Base-by-base conservation (phyloP, 75 land plant species). In the Selaginella tamariscina region DNA sequence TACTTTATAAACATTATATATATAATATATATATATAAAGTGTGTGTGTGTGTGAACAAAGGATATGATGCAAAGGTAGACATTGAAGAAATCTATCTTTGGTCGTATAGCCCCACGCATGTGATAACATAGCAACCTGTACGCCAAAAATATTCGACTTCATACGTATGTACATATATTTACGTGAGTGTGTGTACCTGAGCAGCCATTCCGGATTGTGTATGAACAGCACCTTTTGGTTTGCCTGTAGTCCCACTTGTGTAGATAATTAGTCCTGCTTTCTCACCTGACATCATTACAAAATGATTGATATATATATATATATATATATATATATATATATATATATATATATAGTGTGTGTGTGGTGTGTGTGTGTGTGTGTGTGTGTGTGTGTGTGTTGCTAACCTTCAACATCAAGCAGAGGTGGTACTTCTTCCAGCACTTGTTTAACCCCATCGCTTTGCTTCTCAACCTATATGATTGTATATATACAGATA, bases 181-280 rank as follows among this genome's bases (percentile, higher is more conserved):
- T 39, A 15, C 26, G 11, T 65, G 21, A 31, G 31, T 11, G 18
- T 27, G 29, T 22, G 56, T 70, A 95, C 99, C 97, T 95, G 99
- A 59, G 96, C 77, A 59, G 55, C 63, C 2, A 95, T 81, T 70
- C 97, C 73, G 65, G 75, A 69, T 68, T 91, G 99, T 0, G 99
- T 95, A 39, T 95, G 99, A 32, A 95, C 99, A 71, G 85, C 99
- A 65, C 99, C 99, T 76, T 95, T 95, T 59, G 99, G 99, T 69
- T 86, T 95, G 21, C 99, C 99, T 29, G 99, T 95, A 24, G 99
- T 95, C 29, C 99, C 99, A 84, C 99, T 95, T 2, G 99, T 95
- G 68, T 95, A 95, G 0, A 95, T 54, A 65, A 95, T 86, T 70
- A 95, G 78, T 64, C 92, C 99, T 65, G 92, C 80, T 27, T 81